Conservation (phyloP, 305 asterid genomes). For the Ajuga reptans region DNA sequence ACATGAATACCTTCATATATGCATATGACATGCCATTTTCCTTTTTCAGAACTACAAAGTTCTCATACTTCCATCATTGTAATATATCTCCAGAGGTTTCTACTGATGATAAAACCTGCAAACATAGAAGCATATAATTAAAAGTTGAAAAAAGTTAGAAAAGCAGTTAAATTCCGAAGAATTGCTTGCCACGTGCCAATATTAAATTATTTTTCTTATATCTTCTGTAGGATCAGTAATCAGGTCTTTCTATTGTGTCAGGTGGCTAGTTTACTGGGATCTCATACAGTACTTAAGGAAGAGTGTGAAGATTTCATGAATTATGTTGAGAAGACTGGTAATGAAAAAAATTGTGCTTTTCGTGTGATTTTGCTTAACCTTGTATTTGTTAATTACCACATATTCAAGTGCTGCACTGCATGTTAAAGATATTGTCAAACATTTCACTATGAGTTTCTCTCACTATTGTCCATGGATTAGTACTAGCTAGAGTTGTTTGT, state of each 20-base stretch:
- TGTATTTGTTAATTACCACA: neutral
- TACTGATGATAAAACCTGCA: slow-evolving; percentile 14
- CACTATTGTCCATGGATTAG: neutral
- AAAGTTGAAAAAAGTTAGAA: neutral
- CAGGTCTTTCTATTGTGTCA: slow-evolving; percentile 28
- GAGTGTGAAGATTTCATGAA: slow-evolving; percentile 46
- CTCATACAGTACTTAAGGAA: slow-evolving; percentile 62
- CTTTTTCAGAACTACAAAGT: neutral
- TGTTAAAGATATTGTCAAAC: slow-evolving; percentile 4
- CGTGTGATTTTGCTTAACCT: neutral
- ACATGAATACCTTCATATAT: neutral
- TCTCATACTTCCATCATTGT: slow-evolving; percentile 6
- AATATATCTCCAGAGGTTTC: neutral
- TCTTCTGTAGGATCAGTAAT: slow-evolving; percentile 16
- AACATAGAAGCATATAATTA: neutral
- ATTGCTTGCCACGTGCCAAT: neutral
- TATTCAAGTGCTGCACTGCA: slow-evolving; percentile 4
- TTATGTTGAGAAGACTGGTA: slow-evolving; percentile 52
- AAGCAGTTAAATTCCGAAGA: neutral
- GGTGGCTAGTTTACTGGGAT: slow-evolving; percentile 56
- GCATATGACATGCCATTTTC: neutral
- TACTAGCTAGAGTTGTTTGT: neutral
- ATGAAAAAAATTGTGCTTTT: slow-evolving; percentile 6
- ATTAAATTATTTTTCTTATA: slow-evolving; percentile 1
- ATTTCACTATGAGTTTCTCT: neutral